Percentiles rank a stretch among this genome's conserved stretches.
phyloP scores from a whole-genome alignment of 371 early-diverging fungal genomes.

The Mortierella sp. region DNA sequence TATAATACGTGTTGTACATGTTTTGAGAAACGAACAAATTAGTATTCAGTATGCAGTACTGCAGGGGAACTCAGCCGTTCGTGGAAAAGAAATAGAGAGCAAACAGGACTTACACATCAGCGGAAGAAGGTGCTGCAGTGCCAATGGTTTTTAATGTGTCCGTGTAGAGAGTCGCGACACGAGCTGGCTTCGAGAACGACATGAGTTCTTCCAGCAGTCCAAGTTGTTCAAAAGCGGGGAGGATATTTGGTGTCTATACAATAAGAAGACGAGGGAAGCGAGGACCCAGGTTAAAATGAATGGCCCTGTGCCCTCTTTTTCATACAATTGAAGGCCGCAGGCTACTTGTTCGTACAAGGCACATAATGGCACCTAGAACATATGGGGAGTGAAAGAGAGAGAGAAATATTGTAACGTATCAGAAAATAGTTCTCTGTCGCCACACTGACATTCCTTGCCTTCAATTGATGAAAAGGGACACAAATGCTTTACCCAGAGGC shows the following conservation, averaged over 20 bases:
- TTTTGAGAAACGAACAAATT: background rate
- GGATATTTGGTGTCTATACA: slow-evolving; percentile 11
- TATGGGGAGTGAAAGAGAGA: no score
- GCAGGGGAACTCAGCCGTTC: background rate
- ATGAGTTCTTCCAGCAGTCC: slow-evolving; percentile 21
- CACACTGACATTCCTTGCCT: background rate
- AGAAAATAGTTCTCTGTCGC: background rate
- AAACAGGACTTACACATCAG: background rate
- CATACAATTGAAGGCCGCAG: background rate
- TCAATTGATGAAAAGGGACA: background rate
- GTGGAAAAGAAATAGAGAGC: no score
- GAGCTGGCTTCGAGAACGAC: slow-evolving; percentile 4
- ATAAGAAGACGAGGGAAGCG: background rate
- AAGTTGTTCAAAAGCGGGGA: slow-evolving; percentile 28
- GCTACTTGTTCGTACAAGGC: background rate
- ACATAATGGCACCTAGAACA: background rate
- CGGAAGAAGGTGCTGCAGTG: background rate
- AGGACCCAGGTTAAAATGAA: background rate
- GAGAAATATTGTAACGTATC: no score
- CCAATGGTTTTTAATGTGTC: slow-evolving; percentile 2
- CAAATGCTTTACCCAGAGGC: slow-evolving; percentile 11
- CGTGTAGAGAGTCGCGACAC: background rate
- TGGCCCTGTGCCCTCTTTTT: no score
- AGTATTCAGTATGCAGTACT: no score
- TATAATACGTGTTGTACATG: background rate